These are phyloP conservation scores for Marsdenia floribunda DNA, from an alignment of 257 asterid genomes.

Conservation along the genomic window DNA sequence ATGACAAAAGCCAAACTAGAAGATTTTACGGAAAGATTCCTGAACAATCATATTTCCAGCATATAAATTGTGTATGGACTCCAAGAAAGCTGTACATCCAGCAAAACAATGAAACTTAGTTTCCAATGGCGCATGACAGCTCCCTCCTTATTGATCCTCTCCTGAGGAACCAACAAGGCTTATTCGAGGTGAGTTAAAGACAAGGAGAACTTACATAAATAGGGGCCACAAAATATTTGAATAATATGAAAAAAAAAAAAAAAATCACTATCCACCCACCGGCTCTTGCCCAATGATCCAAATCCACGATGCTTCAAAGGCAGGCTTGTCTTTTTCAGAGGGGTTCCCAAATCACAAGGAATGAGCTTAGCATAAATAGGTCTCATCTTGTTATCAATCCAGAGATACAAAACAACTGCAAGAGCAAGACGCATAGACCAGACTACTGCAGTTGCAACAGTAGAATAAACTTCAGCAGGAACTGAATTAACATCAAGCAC, in stretches of 20 bases:
- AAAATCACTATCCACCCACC: slow-evolving; percentile 42
- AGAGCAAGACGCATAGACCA: slow-evolving; percentile 99
- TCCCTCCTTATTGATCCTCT: background rate
- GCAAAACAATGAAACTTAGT: background rate
- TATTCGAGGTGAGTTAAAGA: background rate
- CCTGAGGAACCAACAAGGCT: background rate
- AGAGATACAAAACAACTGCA: slow-evolving; percentile 64
- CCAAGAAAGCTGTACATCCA: background rate
- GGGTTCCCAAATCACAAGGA: slow-evolving; percentile 89
- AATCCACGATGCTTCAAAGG: slow-evolving; percentile 62
- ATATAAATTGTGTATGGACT: background rate
- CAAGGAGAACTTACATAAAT: background rate
- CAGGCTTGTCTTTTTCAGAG: slow-evolving; percentile 52
- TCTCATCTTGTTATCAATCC: slow-evolving; percentile 79
- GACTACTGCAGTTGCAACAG: slow-evolving; percentile 84
- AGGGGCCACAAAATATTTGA: slow-evolving; percentile 7
- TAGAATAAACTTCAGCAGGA: slow-evolving; percentile 73
- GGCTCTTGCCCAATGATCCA: slow-evolving; percentile 95
- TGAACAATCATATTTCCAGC: background rate
- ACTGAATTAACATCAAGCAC: slow-evolving; percentile 68
- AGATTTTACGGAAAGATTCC: background rate
- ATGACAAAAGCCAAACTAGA: background rate
- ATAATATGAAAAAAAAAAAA: background rate
- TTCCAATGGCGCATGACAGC: background rate
- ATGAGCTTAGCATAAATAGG: slow-evolving; percentile 84